A percentile compares a stretch with the other conserved stretches of the same genome.
Conservation (phyloP, 257 asterid species). For the Leptodermis oblonga region DNA sequence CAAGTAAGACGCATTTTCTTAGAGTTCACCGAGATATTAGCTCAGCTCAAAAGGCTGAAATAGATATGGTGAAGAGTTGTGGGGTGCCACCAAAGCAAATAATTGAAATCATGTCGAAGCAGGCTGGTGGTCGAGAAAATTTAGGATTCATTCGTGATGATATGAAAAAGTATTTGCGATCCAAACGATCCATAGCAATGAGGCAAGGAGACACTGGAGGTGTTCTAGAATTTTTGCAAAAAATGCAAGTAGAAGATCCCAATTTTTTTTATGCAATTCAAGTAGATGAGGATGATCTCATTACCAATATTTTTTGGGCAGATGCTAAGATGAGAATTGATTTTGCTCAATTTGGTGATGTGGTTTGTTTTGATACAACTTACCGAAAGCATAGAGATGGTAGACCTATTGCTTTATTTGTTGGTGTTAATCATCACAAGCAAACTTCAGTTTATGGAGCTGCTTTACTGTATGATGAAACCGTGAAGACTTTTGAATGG, state of each 20-base stretch:
- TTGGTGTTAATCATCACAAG: slow-evolving; percentile 14
- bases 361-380: too few relatives aligned
- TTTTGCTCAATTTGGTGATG: too few relatives aligned
- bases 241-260: not conserved
- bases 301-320: too few relatives aligned
- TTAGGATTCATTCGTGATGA: not conserved
- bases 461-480: slow-evolving; percentile 19
- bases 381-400: too few relatives aligned
- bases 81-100: not conserved
- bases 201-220: not conserved
- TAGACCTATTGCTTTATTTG: not conserved
- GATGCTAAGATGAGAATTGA: too few relatives aligned
- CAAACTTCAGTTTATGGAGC: slow-evolving; percentile 9
- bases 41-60: not conserved
- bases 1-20: too few relatives aligned
- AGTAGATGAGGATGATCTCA: too few relatives aligned
- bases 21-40: not conserved
- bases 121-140: not conserved
- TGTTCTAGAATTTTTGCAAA: too few relatives aligned
- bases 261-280: too few relatives aligned
- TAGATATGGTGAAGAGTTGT: not conserved
- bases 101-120: not conserved
- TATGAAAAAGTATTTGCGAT: not conserved
- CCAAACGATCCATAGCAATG: not conserved
- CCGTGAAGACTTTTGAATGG: slow-evolving; percentile 7